Base-by-base conservation (phyloP, 768 basidiomycete genomes). In the Pisolithus albus region DNA sequence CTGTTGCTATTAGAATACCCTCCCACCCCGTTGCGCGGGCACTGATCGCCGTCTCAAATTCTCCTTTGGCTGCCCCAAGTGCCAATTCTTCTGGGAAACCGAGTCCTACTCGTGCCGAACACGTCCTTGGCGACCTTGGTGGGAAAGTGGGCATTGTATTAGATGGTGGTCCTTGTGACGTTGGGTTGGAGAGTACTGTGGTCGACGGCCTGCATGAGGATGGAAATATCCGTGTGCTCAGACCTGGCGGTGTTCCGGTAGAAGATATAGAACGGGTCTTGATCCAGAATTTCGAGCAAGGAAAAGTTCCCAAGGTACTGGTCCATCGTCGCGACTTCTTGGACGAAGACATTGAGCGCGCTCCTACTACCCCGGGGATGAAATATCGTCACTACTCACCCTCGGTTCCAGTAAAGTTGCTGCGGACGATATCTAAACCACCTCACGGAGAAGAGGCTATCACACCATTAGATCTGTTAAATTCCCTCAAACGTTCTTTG, bases 351-450 rank as follows among this genome's bases (percentile, higher is more conserved):
- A 72, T 88, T 52, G 89, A 92, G 64, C 73, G 75, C 37, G 79
- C 83, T 0, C 96, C 96, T 8, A 92, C 92, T 7, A 98, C 96
- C 0, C 96, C 96, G 2, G 96, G 96, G 30, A 96, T 97, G 94
- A 99, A 99, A 70, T 99, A 99, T 67, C 81, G 86, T 47, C 96
- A 99, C 70, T 99, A 99, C 66, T 88, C 94, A 21, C 96, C 96
- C 2, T 73, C 84, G 1, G 84, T 93, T 4, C 92, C 92, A 2
- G 89, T 97, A 28, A 80, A 79, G 19, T 78, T 98, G 6, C 71
- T 92, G 37, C 75, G 78, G 55, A 80, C 82, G 3, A 58, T 69
- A 5, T 69, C 76, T n/a, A 54, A 61, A 40, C 74, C 77, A 23
- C 75, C 79, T 7, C 19, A 49, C 6, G 70, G 68, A 19, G 53